Evolutionary conservation across 768 basidiomycete species (phyloP).

Genomic region (Leccinum rimulosum): DNA sequence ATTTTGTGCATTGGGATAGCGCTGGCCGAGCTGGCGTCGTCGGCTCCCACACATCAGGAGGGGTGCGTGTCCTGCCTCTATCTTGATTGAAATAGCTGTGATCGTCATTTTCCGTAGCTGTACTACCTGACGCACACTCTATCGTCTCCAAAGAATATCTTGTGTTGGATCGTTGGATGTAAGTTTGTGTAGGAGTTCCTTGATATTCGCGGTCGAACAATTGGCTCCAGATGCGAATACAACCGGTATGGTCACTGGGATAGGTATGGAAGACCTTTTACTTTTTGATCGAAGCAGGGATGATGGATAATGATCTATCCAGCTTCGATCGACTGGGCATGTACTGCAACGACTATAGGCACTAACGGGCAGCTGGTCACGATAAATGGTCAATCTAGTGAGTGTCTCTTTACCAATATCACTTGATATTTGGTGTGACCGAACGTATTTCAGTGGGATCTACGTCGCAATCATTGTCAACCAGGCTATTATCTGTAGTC

Average conservation of each 20-base stretch:
- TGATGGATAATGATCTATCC: conserved; percentile 36
- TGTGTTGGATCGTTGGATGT: conserved; percentile 73
- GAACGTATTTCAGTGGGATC: conserved; percentile 47
- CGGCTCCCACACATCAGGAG: conserved; percentile 37
- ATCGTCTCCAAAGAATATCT: conserved; percentile 49
- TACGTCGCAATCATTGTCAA: conserved; percentile 57
- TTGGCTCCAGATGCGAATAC: conserved; percentile 44
- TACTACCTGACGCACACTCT: conserved; percentile 66
- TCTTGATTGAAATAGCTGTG: neutral
- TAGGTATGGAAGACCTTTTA: conserved; percentile 19
- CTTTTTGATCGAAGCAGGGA: neutral
- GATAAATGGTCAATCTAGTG: conserved; percentile 43
- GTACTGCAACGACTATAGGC: conserved; percentile 56
- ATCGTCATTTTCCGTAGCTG: conserved; percentile 31
- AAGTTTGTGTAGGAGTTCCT: conserved; percentile 13
- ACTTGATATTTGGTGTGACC: conserved; percentile 36
- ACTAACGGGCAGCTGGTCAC: conserved; percentile 33
- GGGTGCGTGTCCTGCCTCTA: conserved; percentile 19
- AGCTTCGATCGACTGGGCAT: conserved; percentile 62
- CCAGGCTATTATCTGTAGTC: conserved; percentile 61
- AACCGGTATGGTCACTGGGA: conserved; percentile 42
- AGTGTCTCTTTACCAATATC: conserved; percentile 31
- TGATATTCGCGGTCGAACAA: neutral
- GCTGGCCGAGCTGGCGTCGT: conserved; percentile 38
- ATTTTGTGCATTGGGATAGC: conserved; percentile 37